Base-by-base conservation (phyloP, 305 asterid genomes). In the Fraxinus sp. region DNA sequence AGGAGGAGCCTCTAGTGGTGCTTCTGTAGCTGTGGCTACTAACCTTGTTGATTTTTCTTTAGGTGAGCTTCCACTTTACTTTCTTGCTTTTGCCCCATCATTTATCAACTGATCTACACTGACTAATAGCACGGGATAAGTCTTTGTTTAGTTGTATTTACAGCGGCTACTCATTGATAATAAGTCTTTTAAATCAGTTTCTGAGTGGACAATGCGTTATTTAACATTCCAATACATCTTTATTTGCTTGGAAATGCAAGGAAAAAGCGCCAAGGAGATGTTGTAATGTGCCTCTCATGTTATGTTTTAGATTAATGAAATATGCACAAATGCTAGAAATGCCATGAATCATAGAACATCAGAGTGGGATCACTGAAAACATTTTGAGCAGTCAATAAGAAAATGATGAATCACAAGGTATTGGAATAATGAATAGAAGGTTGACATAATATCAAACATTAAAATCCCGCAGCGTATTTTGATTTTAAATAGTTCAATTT, bases 1-100 rank as follows among this genome's bases (percentile, higher is more conserved):
- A 2, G 99, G 99, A 86, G 99, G 99, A 84, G 93, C 97, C 81
- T 97, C 97, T 24, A 92, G 99, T 89, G 99, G 98, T 79, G 95
- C 99, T 88, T 94, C 99, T 81, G 98, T 94, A 18, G 93, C 98
- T 57, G 99, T 93, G 71, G 95, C 98, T 84, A 97, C 97, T 80
- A 89, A 91, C 70, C 89, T 95, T 85, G 97, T 90, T 78, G 99
- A 97, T 86, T 97, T 97, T 91, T 89, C 99, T 73, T 83, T 97
- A 89, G 99, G 99, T 97, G 84, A 87, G 94, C 72, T 83, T 78
- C 71, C 41, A 22, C 16, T 79, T 80, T 33, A 72, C 77, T 32
- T 32, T 16, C 76, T 72, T 33, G 76, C 5, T 32, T 71, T 9
- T 14, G 0, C 11, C 43, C 22, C 39, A 28, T 70, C 41, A 6